Percentiles rank a stretch among this genome's conserved stretches.
These are phyloP conservation scores for Thalassiosira pacifica DNA, from an alignment of 352 stramenopile genomes.

Conservation along the genomic window DNA sequence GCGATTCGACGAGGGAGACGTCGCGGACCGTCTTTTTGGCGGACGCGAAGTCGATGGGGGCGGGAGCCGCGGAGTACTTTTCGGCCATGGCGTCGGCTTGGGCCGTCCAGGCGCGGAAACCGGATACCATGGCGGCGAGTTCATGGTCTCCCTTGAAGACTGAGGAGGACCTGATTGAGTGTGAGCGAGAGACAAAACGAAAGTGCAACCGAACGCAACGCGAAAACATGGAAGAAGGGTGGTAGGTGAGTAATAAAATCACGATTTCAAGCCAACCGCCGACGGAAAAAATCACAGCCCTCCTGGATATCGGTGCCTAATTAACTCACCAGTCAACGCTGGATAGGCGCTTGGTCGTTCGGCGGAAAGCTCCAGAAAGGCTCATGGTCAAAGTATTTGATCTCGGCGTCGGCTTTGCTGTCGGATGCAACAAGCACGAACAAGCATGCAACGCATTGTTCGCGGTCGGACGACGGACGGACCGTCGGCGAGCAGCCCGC, in stretches of 20 bases:
- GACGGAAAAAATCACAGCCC: not conserved
- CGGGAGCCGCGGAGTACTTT: slow-evolving; percentile 78
- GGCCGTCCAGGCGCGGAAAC: slow-evolving; percentile 84
- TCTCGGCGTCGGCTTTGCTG: too few species aligned
- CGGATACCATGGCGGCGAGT: slow-evolving; percentile 75
- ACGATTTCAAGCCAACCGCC: not conserved
- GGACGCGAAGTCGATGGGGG: slow-evolving; percentile 80
- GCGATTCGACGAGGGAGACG: slow-evolving; percentile 75
- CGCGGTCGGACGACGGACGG: too few species aligned
- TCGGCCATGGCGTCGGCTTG: slow-evolving; percentile 82
- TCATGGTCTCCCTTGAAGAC: slow-evolving; percentile 81
- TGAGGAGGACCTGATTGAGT: slow-evolving; percentile 70
- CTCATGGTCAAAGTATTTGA: slow-evolving; percentile 52
- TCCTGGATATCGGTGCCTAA: not conserved
- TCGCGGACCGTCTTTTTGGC: slow-evolving; percentile 81
- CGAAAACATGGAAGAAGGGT: not conserved
- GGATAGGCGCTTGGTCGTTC: slow-evolving; percentile 57
- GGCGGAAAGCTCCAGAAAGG: slow-evolving; percentile 61
- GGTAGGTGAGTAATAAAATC: slow-evolving; percentile 2
- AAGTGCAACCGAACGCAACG: not conserved
- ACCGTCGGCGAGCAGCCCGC: too few species aligned
- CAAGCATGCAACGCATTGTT: too few species aligned
- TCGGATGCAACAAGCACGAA: too few species aligned
- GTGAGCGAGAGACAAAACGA: not conserved
- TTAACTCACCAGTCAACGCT: slow-evolving; percentile 64